Base-by-base conservation (phyloP, 1,284 basidiomycete species). In the Mycena sp. region DNA sequence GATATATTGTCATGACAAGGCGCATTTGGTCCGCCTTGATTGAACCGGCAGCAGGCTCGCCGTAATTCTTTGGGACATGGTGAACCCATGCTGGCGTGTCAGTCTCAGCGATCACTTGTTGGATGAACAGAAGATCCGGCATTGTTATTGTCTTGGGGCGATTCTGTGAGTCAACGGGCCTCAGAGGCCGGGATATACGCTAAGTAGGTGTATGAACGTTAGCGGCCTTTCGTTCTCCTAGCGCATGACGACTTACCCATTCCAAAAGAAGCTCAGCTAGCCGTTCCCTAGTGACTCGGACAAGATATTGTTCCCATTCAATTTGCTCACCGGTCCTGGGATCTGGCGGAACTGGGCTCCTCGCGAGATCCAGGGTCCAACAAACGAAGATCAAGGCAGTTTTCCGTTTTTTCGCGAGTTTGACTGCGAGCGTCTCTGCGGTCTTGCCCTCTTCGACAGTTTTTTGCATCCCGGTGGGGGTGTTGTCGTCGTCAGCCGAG, bases 11-110 rank as follows among this genome's bases (percentile, higher is more conserved):
- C 12, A 58, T 61, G 6, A 77, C 46, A 6, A 70, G 72, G 3
- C 72, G 69, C 79, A 77, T 79, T 67, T 80, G 68, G 58, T 77
- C 77, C 7, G 78, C 78, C 50, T 77, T 80, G 28, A 78, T 60
- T 6, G 67, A 70, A 1, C 79, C 79, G 7, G 70, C 70, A 26
- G 53, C 44, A 1, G 70, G 61, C 23, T 71, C 64, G 2, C 79
- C 77, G 63, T 74, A 75, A 41, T 78, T 74, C 12, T 54, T 37
- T 1, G 78, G 79, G 2, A 77, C 72, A 21, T 72, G 72, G 23
- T 63, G 61, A 0, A 78, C 17, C 77, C 77, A 80, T 16, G 75
- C 69, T 9, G 77, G 76, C 10, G 57, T 70, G 7, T 48, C 48
- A 3, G 71, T 76, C 9, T 72, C 49, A 11, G 61, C 30, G 16